Percentiles rank a stretch among this genome's conserved stretches.
Evolutionary conservation across 305 asterid genomes (phyloP).

Genomic region (Nicotiana rustica): DNA sequence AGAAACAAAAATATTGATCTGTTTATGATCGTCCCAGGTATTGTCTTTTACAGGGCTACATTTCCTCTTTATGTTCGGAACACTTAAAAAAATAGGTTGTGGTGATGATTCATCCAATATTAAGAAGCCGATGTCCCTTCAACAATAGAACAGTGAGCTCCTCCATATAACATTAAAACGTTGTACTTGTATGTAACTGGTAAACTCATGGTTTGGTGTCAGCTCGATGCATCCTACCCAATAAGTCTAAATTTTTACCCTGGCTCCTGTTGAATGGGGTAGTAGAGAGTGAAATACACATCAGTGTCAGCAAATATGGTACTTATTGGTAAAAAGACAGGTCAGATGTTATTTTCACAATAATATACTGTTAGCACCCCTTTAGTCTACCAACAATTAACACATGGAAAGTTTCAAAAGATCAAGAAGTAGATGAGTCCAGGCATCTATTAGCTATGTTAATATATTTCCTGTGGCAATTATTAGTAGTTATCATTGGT

Average conservation of each 20-base stretch:
- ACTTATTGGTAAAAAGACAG: neutral
- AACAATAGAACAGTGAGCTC: neutral
- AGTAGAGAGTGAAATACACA: neutral
- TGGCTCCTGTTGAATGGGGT: neutral
- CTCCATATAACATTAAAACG: constrained; percentile 12
- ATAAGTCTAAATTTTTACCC: neutral
- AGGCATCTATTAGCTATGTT: no score
- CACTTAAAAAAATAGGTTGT: neutral
- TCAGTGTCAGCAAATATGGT: neutral
- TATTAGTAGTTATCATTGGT: no score
- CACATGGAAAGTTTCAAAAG: no score
- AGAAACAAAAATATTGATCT: neutral
- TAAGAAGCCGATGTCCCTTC: neutral
- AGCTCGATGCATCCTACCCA: constrained; percentile 12
- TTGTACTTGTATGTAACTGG: neutral
- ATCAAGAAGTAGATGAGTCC: no score
- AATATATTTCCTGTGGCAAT: no score
- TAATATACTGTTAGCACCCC: neutral
- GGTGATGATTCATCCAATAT: constrained; percentile 18
- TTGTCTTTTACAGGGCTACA: neutral
- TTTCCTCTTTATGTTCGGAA: neutral
- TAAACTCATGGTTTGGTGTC: neutral
- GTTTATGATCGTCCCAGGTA: neutral
- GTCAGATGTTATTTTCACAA: neutral
- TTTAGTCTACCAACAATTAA: no score